Conservation (phyloP, 106 monocot genomes). For the Agapanthus africanus region DNA sequence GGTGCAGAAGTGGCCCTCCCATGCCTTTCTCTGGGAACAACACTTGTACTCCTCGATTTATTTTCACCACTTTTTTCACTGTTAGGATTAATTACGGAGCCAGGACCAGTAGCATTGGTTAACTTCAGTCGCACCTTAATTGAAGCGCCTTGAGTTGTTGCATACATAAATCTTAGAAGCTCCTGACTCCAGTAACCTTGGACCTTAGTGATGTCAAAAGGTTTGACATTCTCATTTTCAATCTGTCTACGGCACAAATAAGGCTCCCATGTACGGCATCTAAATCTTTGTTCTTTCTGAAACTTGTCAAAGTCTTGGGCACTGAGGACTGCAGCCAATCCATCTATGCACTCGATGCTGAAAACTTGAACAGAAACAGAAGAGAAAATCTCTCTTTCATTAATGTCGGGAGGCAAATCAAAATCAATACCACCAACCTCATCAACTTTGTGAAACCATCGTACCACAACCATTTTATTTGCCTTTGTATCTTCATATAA, state of each 20-base stretch:
- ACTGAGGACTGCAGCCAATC: slow-evolving; percentile 59
- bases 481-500: slow-evolving; percentile 67
- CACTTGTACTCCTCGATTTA: slow-evolving; percentile 10
- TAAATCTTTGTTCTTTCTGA: slow-evolving; percentile 24
- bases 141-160: slow-evolving; percentile 17
- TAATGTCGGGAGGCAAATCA: slow-evolving; percentile 52
- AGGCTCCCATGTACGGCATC: slow-evolving; percentile 26
- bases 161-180: slow-evolving; percentile 43
- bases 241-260: slow-evolving; percentile 63
- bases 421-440: slow-evolving; percentile 67
- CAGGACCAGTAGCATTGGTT: slow-evolving; percentile 7
- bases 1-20: not conserved
- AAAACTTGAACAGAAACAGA: slow-evolving; percentile 77
- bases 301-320: slow-evolving; percentile 65
- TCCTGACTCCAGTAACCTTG: slow-evolving; percentile 82
- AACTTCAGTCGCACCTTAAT: slow-evolving; percentile 33
- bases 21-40: slow-evolving; percentile 8
- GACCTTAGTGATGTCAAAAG: slow-evolving; percentile 65
- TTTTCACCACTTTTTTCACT: slow-evolving; percentile 9
- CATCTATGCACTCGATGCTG: slow-evolving; percentile 88
- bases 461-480: slow-evolving; percentile 59
- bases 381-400: slow-evolving; percentile 82
- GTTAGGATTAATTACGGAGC: slow-evolving; percentile 11
- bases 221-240: slow-evolving; percentile 51
- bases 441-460: slow-evolving; percentile 86